phyloP scores from a whole-genome alignment of 352 stramenopile species.

The Globisporangium cylindrosporum region DNA sequence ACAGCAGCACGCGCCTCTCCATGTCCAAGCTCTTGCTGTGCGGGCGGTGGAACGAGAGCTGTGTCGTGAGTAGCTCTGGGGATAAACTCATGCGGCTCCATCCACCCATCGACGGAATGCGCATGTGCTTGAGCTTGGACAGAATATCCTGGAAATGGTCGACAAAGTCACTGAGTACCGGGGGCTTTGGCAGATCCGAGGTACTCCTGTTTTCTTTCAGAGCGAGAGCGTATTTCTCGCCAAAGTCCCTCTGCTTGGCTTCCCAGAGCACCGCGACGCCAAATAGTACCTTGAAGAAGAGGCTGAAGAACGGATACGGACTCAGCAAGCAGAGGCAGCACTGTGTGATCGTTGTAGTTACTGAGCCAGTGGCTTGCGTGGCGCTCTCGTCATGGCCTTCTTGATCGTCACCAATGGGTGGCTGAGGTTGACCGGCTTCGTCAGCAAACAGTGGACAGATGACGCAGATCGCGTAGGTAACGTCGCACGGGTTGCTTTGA shows the following conservation, averaged over 20 bases:
- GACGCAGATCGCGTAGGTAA: conserved; percentile 74
- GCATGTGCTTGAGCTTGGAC: conserved; percentile 53
- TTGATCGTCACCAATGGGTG: neutral
- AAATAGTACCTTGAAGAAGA: conserved; percentile 84
- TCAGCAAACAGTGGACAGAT: conserved; percentile 61
- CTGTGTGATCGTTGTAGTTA: conserved; percentile 27
- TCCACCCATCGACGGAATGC: conserved; percentile 66
- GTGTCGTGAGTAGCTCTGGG: conserved; percentile 51
- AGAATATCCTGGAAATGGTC: conserved; percentile 65
- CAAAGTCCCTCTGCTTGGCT: conserved; percentile 39
- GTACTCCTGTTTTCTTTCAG: conserved; percentile 19
- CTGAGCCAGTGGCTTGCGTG: neutral
- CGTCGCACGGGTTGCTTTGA: conserved; percentile 36
- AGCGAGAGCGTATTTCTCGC: conserved; percentile 26
- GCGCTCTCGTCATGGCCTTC: neutral
- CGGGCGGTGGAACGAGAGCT: conserved; percentile 72
- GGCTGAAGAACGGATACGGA: conserved; percentile 77
- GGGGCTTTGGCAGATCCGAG: conserved; percentile 13
- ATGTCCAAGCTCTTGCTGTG: conserved; percentile 55
- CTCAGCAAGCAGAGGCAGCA: conserved; percentile 79
- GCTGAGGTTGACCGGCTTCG: conserved; percentile 9
- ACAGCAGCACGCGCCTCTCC: conserved; percentile 56
- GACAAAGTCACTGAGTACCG: conserved; percentile 57
- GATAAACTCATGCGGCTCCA: conserved; percentile 70
- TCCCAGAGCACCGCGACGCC: conserved; percentile 75